These are phyloP conservation scores for Aspergillus ostianus DNA, from an alignment of 495 filamentous ascomycete genomes.

Conservation along the genomic window DNA sequence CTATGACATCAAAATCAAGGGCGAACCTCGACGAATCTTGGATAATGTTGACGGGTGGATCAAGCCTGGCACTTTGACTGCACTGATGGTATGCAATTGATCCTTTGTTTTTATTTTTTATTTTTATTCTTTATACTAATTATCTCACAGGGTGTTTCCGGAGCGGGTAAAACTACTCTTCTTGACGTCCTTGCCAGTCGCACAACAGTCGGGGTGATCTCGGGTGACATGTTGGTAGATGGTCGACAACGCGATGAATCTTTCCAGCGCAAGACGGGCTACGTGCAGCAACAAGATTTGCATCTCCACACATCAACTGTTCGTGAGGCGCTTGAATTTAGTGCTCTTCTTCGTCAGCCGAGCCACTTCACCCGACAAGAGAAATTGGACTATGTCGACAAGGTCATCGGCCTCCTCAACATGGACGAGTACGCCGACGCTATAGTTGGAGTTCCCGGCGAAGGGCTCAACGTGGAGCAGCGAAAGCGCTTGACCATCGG, in stretches of 20 bases:
- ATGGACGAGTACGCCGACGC: slow-evolving; percentile 53
- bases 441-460: slow-evolving; percentile 24
- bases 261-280: slow-evolving; percentile 88
- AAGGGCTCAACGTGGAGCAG: slow-evolving; percentile 78
- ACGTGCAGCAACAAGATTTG: slow-evolving; percentile 91
- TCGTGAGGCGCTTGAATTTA: slow-evolving; percentile 76
- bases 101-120: not conserved
- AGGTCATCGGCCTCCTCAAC: slow-evolving; percentile 85
- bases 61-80: slow-evolving; percentile 62
- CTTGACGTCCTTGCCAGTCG: slow-evolving; percentile 54
- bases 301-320: slow-evolving; percentile 81
- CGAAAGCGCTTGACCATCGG: slow-evolving; percentile 79
- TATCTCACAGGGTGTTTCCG: slow-evolving; percentile 37
- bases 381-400: slow-evolving; percentile 82
- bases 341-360: slow-evolving; percentile 79
- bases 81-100: slow-evolving; percentile 44
- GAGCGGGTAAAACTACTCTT: slow-evolving; percentile 60
- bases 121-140: not conserved
- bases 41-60: slow-evolving; percentile 61
- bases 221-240: slow-evolving; percentile 51
- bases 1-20: slow-evolving; percentile 57
- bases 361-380: slow-evolving; percentile 62
- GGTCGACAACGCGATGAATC: slow-evolving; percentile 58
- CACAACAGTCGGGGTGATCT: slow-evolving; percentile 44
- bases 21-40: slow-evolving; percentile 47